Conservation (phyloP, 139 green algal genomes). For the Microglena sp. region DNA sequence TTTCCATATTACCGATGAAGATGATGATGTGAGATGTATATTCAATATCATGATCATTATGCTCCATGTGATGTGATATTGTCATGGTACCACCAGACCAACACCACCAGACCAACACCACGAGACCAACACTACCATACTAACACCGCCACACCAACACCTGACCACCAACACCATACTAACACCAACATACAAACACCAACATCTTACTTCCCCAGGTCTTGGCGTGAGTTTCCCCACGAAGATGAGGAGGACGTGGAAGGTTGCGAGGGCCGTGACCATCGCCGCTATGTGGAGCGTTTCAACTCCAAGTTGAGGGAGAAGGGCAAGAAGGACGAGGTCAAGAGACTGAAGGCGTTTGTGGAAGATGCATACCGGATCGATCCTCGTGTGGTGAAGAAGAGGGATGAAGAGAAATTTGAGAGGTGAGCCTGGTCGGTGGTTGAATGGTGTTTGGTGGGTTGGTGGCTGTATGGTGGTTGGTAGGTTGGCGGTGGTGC, state of each 20-base stretch:
- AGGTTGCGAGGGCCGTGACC: conserved; percentile 67
- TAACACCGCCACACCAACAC: no score
- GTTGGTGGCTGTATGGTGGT: no score
- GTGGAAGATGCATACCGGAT: conserved; percentile 74
- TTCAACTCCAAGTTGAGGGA: conserved; percentile 88
- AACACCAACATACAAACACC: no score
- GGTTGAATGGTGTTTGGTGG: not conserved
- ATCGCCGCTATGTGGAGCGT: conserved; percentile 85
- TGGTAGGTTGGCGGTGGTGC: not conserved
- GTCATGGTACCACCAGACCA: no score
- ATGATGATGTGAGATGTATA: no score
- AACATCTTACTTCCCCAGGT: no score
- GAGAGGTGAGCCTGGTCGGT: conserved; percentile 41
- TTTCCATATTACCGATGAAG: no score
- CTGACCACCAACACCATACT: no score
- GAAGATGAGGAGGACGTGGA: conserved; percentile 91
- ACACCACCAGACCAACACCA: no score
- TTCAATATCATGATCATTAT: no score
- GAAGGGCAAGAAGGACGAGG: conserved; percentile 93
- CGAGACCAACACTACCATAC: no score
- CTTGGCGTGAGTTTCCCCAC: conserved; percentile 93
- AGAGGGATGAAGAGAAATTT: conserved; percentile 62
- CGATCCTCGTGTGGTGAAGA: conserved; percentile 65
- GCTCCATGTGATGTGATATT: no score
- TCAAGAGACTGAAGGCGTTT: conserved; percentile 70